These are phyloP conservation scores for Hypoxylon trugodes DNA, from an alignment of 495 filamentous ascomycete genomes.

Conservation along the genomic window DNA sequence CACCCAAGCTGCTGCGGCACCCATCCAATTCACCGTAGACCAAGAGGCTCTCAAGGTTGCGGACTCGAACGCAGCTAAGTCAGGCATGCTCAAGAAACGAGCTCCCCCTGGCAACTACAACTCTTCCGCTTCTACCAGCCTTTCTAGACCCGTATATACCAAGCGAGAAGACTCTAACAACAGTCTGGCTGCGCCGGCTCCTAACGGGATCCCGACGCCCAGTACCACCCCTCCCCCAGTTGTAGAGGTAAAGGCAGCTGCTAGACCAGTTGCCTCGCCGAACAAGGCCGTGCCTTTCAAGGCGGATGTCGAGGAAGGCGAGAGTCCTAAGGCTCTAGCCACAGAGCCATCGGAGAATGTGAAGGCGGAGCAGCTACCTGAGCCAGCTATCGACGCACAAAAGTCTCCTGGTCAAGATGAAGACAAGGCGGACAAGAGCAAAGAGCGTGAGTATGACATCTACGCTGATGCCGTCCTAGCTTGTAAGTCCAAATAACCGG, in stretches of 20 bases:
- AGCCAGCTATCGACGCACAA: constrained; percentile 57
- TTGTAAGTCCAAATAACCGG: constrained; percentile 65
- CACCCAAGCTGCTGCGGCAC: constrained; percentile 94
- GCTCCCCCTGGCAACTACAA: constrained; percentile 63
- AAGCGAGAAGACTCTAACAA: constrained; percentile 51
- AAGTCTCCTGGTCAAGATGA: constrained; percentile 57
- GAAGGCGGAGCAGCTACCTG: constrained; percentile 66
- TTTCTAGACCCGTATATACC: constrained; percentile 52
- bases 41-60: constrained; percentile 91
- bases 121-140: constrained; percentile 49
- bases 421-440: constrained; percentile 70
- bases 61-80: constrained; percentile 79
- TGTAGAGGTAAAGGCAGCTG: constrained; percentile 55
- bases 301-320: constrained; percentile 73
- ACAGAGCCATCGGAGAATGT: constrained; percentile 69
- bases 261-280: constrained; percentile 53
- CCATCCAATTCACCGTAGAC: constrained; percentile 99
- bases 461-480: constrained; percentile 89
- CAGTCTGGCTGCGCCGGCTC: constrained; percentile 30
- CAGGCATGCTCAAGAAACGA: constrained; percentile 71
- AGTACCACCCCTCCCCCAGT: constrained; percentile 64
- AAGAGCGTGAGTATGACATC: constrained; percentile 83
- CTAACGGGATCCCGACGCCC: constrained; percentile 70
- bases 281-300: constrained; percentile 65
- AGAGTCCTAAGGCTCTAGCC: constrained; percentile 77